Evolutionary conservation across 208 protist species (phyloP), one percentile per base, ranked within the genome.

Genomic region (Herpetomonas muscarum): DNA sequence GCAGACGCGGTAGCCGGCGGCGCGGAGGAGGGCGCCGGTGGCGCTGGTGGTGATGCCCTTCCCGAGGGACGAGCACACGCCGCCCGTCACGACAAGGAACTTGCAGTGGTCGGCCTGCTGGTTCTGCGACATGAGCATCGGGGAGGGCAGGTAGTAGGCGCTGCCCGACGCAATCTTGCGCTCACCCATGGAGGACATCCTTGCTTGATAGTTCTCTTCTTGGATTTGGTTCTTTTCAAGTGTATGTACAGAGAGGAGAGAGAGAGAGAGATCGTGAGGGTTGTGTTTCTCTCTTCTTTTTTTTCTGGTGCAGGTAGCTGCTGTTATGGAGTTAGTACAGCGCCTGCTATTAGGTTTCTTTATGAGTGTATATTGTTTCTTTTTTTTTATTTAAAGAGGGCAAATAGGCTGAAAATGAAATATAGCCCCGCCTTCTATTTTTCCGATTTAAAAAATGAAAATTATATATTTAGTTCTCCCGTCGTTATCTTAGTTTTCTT

Each of bases 41-140:
- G 80, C 81, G 29, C 82, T 94, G 19, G 76, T 94, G 9, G 83
- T 93, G 39, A 96, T 83, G 37, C 89, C 98, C 70, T 99, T 99
- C 49, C 98, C 98, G 21, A 99, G 87, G 21, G 98, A 98, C 69
- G 84, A 97, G 53, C 99, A 97, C 29, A 99, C 98, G 44, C 98
- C 98, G 59, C 98, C 98, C 19, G 96, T 97, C 17, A 99, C 97
- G 7, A 99, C 68, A 22, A 99, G 70, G 69, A 98, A 99, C 82
- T 97, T 97, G 6, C 86, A 70, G 32, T 64, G 69, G 6, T 70
- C 60, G 6, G 36, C 45, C 4, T 61, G 47, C 39, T 54, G 30
- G 52, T 85, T 73, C 37, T 76, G 37, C 49, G 80, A 57, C 9
- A 70, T 73, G 4, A 81, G 58, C 67, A 84, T 82, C 4, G 88